Base-by-base conservation (phyloP, 176 grass and related monocot genomes). In the Musa troglodytarum region DNA sequence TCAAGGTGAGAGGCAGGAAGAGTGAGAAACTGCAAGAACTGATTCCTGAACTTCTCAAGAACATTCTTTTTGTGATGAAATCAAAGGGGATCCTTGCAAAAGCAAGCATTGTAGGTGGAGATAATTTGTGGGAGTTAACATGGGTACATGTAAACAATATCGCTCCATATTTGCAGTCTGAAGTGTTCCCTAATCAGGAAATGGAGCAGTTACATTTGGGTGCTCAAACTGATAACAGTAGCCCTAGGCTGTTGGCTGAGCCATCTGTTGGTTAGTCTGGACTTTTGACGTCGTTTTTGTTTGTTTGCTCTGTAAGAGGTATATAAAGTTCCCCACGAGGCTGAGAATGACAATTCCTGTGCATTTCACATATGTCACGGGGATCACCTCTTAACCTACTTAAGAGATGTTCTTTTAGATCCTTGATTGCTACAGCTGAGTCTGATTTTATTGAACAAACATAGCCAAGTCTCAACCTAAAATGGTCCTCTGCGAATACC, bases 111-210 rank as follows among this genome's bases (percentile, higher is more conserved):
- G 88, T 95, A 49, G 91, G 91, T 69, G 96, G 91, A 16, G 96
- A 95, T 72, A 95, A 86, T 72, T 78, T 99, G 84, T 99, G 96
- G 96, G 91, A 99, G 65, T 72, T 99, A 65, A 95, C 91, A 10
- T 99, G 96, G 96, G 84, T 95, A 76, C 91, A 99, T 69, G 87
- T 82, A 49, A 95, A 86, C 77, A 99, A 89, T 76, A 92, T 99
- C 86, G 87, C 91, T 13, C 79, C 83, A 4, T 66, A 80, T 53
- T 81, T 99, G 76, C 88, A 89, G 63, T 79, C 79, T 1, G 86
- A 99, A 66, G 87, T 99, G 65, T 92, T 99, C 63, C 83, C 85
- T 17, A 86, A 79, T 70, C 88, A 91, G 78, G 91, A 92, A 76
- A 78, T 74, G n/a, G 92, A 95, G 62, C 69, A 68, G 71, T 49